Evolutionary conservation across 2,329 filamentous ascomycete species (phyloP).

Genomic region (Diplodia seriata): DNA sequence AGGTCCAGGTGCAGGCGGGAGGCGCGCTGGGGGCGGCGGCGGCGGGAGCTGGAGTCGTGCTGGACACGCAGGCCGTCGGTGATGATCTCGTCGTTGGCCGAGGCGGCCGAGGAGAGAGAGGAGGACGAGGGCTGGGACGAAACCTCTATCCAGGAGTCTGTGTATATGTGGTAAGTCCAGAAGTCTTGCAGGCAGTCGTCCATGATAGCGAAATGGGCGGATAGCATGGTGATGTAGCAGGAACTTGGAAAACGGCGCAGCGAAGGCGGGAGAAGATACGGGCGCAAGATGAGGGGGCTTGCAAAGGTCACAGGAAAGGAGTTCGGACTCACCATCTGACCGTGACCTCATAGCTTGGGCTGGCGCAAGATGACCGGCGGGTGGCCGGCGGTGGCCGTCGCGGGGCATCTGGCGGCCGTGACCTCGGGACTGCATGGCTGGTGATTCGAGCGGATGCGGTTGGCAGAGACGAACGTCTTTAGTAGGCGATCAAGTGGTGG

Average conservation of each 20-base stretch:
- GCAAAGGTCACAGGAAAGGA: slow-evolving; percentile 21
- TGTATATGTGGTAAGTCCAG: slow-evolving; percentile 31
- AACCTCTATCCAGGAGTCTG: slow-evolving; percentile 94
- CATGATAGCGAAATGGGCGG: slow-evolving; percentile 22
- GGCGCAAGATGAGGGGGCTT: neutral
- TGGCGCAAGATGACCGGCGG: slow-evolving; percentile 26
- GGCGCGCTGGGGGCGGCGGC: slow-evolving; percentile 47
- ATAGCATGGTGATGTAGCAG: neutral
- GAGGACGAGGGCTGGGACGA: slow-evolving; percentile 92
- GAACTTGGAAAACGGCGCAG: neutral
- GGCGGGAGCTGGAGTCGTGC: slow-evolving; percentile 66
- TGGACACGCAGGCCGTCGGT: slow-evolving; percentile 85
- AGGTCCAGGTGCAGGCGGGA: slow-evolving; percentile 41
- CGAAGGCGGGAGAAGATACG: neutral
- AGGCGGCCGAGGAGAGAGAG: slow-evolving; percentile 83
- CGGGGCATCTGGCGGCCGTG: slow-evolving; percentile 25
- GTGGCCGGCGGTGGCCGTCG: slow-evolving; percentile 12
- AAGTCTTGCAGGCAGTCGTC: slow-evolving; percentile 33
- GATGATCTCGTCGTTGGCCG: slow-evolving; percentile 83
- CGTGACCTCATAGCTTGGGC: slow-evolving; percentile 31
- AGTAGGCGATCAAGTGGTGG: neutral
- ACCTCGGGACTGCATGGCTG: slow-evolving; percentile 21
- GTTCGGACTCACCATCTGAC: slow-evolving; percentile 30
- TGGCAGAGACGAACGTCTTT: slow-evolving; percentile 16
- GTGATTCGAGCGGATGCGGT: neutral